A percentile compares a stretch with the other conserved stretches of the same genome.
Evolutionary conservation across 1,284 basidiomycete genomes (phyloP).

Genomic region (Fomitopsis betulina): DNA sequence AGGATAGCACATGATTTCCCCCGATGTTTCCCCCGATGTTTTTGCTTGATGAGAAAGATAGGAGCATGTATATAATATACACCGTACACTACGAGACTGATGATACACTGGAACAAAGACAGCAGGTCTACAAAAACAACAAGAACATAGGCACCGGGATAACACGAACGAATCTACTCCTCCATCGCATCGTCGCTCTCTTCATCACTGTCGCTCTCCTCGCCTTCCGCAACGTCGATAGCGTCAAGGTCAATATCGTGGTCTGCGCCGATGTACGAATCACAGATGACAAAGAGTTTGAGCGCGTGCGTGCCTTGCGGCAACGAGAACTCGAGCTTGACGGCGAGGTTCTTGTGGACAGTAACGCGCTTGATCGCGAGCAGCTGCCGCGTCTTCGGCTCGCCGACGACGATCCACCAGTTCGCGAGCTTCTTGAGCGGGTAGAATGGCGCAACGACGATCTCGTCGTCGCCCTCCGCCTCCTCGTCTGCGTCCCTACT

Average conservation of each 20-base stretch:
- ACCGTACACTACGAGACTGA: conserved; percentile 4
- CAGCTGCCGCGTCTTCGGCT: conserved; percentile 68
- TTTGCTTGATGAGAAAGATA: background rate
- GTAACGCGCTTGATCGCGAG: conserved; percentile 96
- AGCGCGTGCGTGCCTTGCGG: conserved; percentile 81
- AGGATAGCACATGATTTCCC: background rate
- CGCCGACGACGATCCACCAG: conserved; percentile 97
- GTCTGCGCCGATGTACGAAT: conserved; percentile 87
- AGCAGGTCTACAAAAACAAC: conserved; percentile 4
- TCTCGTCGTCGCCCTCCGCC: conserved; percentile 70
- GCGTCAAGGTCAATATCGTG: conserved; percentile 81
- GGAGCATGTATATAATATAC: conserved; percentile 3
- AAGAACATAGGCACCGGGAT: background rate
- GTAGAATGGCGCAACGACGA: conserved; percentile 89
- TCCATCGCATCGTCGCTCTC: conserved; percentile 43
- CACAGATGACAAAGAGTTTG: conserved; percentile 91
- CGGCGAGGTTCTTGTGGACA: conserved; percentile 69
- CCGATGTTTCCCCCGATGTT: background rate
- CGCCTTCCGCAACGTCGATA: conserved; percentile 85
- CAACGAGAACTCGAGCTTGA: conserved; percentile 88
- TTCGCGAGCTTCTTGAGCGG: conserved; percentile 88
- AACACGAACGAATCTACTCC: conserved; percentile 22
- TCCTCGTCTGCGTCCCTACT: conserved; percentile 85
- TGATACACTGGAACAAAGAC: conserved; percentile 3
- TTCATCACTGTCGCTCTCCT: conserved; percentile 77